phyloP scores from a whole-genome alignment of 2,329 filamentous ascomycete species.

The Xylaria sp. region DNA sequence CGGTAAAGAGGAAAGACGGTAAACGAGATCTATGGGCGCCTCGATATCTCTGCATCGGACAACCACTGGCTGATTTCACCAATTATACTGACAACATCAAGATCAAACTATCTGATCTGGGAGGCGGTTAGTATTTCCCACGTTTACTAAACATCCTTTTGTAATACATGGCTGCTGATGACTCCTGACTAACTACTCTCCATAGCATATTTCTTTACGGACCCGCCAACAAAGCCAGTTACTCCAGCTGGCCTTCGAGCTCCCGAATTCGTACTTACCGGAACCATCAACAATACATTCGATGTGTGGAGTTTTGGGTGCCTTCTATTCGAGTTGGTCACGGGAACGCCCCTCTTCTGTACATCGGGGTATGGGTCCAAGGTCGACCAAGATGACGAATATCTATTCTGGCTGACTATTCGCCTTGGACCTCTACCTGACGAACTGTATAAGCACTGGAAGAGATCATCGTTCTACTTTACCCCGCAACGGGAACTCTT shows the following conservation, averaged over 20 bases:
- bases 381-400: conserved; percentile 35
- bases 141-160: not conserved
- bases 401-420: conserved; percentile 24
- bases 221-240: conserved; percentile 42
- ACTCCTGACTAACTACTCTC: not conserved
- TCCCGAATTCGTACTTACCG: conserved; percentile 46
- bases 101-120: conserved; percentile 49
- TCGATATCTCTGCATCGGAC: conserved; percentile 46
- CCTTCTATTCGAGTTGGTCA: conserved; percentile 48
- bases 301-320: conserved; percentile 51
- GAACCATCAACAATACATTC: conserved; percentile 38
- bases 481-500: conserved; percentile 42
- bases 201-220: conserved; percentile 39
- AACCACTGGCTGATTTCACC: conserved; percentile 41
- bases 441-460: conserved; percentile 32
- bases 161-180: not conserved
- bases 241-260: conserved; percentile 45
- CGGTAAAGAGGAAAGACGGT: conserved; percentile 46
- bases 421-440: conserved; percentile 37
- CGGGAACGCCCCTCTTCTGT: conserved; percentile 47
- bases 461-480: conserved; percentile 45
- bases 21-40: conserved; percentile 48
- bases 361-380: conserved; percentile 13
- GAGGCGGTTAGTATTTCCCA: conserved; percentile 43
- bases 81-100: conserved; percentile 40